These are phyloP conservation scores for Didymosphaeria variabile DNA, from an alignment of 2,329 filamentous ascomycete species.

Conservation along the genomic window DNA sequence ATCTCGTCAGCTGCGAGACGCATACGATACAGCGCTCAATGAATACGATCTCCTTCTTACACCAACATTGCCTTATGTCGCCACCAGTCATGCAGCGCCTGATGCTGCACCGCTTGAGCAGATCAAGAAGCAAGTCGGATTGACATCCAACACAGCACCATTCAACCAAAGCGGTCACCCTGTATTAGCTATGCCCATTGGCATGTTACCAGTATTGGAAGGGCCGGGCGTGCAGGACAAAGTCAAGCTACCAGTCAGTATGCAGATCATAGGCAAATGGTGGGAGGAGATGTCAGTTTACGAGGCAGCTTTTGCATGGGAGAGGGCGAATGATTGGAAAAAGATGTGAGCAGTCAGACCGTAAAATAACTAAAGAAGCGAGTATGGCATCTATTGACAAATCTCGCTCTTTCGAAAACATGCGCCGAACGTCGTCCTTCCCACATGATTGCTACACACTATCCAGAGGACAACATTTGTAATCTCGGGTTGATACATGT, in stretches of 20 bases:
- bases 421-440: too few relatives aligned
- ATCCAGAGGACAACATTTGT: not conserved
- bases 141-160: constrained; percentile 65
- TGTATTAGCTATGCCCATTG: constrained; percentile 62
- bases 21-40: constrained; percentile 55
- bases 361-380: too few relatives aligned
- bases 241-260: constrained; percentile 58
- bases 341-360: constrained; percentile 22
- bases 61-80: constrained; percentile 60
- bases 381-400: too few relatives aligned
- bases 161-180: constrained; percentile 68
- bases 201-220: constrained; percentile 55
- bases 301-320: constrained; percentile 58
- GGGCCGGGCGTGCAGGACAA: constrained; percentile 39
- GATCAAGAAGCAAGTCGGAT: constrained; percentile 62
- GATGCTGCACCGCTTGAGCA: constrained; percentile 55
- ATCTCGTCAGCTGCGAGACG: constrained; percentile 57
- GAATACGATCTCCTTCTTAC: constrained; percentile 58
- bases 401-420: too few relatives aligned
- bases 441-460: too few relatives aligned
- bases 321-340: constrained; percentile 58
- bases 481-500: too few relatives aligned
- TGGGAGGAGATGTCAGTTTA: constrained; percentile 62
- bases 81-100: constrained; percentile 53
- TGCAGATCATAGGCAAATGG: constrained; percentile 64